A percentile compares a stretch with the other conserved stretches of the same genome.
Evolutionary conservation across 257 asterid species (phyloP).

Genomic region (Solanum corneliomulleri): DNA sequence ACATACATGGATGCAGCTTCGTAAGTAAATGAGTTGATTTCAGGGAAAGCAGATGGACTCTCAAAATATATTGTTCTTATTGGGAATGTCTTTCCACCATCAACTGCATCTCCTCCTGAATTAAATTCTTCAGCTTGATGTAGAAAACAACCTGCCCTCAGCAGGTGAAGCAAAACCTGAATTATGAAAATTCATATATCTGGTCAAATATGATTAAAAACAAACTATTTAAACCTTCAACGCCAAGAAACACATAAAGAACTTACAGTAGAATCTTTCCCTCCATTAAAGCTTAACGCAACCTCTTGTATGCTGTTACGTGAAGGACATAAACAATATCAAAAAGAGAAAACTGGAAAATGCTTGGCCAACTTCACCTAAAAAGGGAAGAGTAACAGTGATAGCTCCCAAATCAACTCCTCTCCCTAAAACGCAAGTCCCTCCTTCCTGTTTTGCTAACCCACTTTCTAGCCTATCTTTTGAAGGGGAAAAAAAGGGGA

Average conservation of each 20-base stretch:
- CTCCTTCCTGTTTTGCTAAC: not conserved
- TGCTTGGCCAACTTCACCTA: not conserved
- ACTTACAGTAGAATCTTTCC: slow-evolving; percentile 94
- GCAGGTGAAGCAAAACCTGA: slow-evolving; percentile 86
- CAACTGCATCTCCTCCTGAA: slow-evolving; percentile 17
- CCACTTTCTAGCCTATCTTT: not conserved
- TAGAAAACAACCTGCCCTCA: slow-evolving; percentile 76
- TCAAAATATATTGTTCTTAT: slow-evolving; percentile 82
- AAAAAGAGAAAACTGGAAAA: not conserved
- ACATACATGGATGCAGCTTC: slow-evolving; percentile 58
- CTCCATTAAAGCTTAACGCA: slow-evolving; percentile 94
- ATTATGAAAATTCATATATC: not conserved
- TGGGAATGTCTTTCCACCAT: slow-evolving; percentile 18
- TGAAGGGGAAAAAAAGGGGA: not conserved
- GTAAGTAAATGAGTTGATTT: slow-evolving; percentile 86
- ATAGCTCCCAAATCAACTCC: not conserved
- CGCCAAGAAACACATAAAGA: not conserved
- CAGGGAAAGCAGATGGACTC: slow-evolving; percentile 77
- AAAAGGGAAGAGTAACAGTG: not conserved
- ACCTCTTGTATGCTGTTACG: slow-evolving; percentile 66
- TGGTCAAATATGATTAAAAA: not conserved
- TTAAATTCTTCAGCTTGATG: slow-evolving; percentile 30
- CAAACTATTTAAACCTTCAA: not conserved
- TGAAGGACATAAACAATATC: not conserved
- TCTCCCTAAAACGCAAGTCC: not conserved